Conservation (phyloP, 345 rosid species). For the Populus davidiana region DNA sequence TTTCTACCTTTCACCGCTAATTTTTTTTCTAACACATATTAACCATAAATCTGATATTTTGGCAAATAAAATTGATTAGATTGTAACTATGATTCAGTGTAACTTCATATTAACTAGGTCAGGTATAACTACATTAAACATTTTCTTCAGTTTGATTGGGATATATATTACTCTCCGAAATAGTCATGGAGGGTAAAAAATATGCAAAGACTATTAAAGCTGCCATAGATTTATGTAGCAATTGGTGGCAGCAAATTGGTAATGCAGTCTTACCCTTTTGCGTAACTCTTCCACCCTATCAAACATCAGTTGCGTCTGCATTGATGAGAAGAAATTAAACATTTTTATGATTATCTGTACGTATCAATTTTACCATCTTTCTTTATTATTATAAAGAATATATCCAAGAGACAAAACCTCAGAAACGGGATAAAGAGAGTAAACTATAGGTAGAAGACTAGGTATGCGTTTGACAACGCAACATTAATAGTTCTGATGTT, state of each 20-base stretch:
- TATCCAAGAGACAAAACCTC: not conserved
- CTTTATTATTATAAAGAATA: not conserved
- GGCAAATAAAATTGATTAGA: too few species aligned
- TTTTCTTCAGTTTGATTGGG: not conserved
- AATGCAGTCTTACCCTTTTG: conserved; percentile 17
- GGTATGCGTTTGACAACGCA: too few species aligned
- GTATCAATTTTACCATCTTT: not conserved
- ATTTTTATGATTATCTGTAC: not conserved
- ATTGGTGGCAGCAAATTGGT: not conserved
- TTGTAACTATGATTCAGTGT: too few species aligned
- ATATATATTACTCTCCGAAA: too few species aligned
- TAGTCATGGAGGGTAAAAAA: too few species aligned
- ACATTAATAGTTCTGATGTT: too few species aligned
- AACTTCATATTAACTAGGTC: too few species aligned
- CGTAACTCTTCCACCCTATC: conserved; percentile 29
- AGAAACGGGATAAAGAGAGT: not conserved
- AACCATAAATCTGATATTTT: too few species aligned
- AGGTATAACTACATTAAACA: too few species aligned
- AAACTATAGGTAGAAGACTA: not conserved
- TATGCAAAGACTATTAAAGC: not conserved
- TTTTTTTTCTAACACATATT: too few species aligned
- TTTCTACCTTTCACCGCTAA: too few species aligned
- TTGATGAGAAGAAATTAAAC: not conserved
- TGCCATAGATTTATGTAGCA: not conserved
- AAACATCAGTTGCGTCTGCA: conserved; percentile 28